Evolutionary conservation across 805 yeast species (phyloP), one percentile per base, ranked within the genome.

Genomic region (Yueomyces sinensis): DNA sequence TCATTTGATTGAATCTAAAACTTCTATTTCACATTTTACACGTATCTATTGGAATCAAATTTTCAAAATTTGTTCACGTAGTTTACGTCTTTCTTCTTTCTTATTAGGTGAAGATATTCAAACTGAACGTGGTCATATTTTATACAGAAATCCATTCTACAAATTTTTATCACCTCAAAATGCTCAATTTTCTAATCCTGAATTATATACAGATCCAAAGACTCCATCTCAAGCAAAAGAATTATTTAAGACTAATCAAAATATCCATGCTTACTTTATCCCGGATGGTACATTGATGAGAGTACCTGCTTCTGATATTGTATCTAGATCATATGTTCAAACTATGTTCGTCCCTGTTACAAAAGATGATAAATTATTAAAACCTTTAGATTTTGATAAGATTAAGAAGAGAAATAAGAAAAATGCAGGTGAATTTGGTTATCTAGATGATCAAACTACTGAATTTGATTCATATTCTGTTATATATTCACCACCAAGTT

Each of bases 401-500:
- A 45, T 60, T 4, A 54, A 59, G 17, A 61, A 57, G 32, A 41
- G 50, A n/a, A 45, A 52, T 17, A 43, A 52, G 28, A 65, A 59
- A 16, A 54, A 55, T 23, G 62, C 62, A 4, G 60, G 66, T 19
- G 71, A 66, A 29, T 68, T 61, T 30, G 65, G 62, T 13, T 61
- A 60, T 14, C 47, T 61, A n/a, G 66, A 62, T 28, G 64, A 59
- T 16, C 65, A 61, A 34, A 59, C 60, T 13, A 53, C 62, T 0
- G 58, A 57, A 18, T 58, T 62, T 19, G 60, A 63, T 37, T 54
- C 57, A 2, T 84, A 87, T 54, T 65, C 72, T 2, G 71, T 87
- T 20, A 95, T 87, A 3, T 93, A 87, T 58, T 66, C 83, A 31
- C 97, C 99, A 4, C 94, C 94, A 2, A 44, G 67, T 33, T 82